Conservation (phyloP, 805 yeast species). For the Debaryomyces prosopidis region DNA sequence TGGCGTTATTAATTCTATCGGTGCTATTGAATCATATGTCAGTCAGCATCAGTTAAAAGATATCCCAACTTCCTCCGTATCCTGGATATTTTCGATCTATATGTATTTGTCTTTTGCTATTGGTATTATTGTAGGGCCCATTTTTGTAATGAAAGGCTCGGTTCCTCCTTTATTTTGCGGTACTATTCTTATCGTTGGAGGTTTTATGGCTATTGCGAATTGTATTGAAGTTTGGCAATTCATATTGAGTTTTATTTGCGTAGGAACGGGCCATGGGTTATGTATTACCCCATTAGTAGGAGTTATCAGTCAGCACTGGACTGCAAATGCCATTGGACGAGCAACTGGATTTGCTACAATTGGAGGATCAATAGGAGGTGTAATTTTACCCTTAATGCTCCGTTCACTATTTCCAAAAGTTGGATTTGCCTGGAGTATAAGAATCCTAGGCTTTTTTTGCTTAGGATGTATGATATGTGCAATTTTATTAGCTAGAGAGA, state of each 20-base stretch:
- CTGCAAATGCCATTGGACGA: constrained; percentile 52
- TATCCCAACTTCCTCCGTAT: constrained; percentile 46
- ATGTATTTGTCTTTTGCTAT: constrained; percentile 48
- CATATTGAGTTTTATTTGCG: constrained; percentile 54
- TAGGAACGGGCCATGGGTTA: constrained; percentile 62
- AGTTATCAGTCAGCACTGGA: constrained; percentile 63
- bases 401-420: constrained; percentile 22
- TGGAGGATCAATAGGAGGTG: constrained; percentile 36
- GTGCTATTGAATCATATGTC: constrained; percentile 63
- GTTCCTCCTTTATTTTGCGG: constrained; percentile 43
- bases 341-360: constrained; percentile 29
- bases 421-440: constrained; percentile 32
- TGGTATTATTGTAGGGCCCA: constrained; percentile 55
- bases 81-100: constrained; percentile 67
- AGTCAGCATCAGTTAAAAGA: constrained; percentile 53
- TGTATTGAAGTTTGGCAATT: constrained; percentile 59
- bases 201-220: constrained; percentile 58
- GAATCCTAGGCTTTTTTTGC: constrained; percentile 25
- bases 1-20: constrained; percentile 59
- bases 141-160: constrained; percentile 66
- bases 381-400: constrained; percentile 27
- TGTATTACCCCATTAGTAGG: constrained; percentile 63
- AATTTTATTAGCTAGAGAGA: constrained; percentile 28
- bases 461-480: constrained; percentile 21
- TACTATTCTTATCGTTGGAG: constrained; percentile 42